These are phyloP conservation scores for Ophiobolus disseminans DNA, from an alignment of 2,329 filamentous ascomycete genomes.

Conservation along the genomic window DNA sequence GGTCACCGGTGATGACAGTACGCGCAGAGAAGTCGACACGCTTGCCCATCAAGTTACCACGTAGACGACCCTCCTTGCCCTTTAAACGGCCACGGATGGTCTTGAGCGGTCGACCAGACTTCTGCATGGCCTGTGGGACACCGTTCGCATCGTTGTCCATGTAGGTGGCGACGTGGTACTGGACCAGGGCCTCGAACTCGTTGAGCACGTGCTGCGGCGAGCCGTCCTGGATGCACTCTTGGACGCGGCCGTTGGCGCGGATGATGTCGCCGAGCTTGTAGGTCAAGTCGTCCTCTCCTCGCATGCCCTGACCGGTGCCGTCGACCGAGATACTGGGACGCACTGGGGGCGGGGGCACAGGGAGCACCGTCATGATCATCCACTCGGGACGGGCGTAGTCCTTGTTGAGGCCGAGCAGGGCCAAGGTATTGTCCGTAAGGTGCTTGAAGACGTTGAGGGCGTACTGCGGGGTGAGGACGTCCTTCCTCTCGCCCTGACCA, in stretches of 20 bases:
- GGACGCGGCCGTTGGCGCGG: conserved; percentile 93
- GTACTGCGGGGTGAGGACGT: conserved; percentile 80
- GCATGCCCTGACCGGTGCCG: conserved; percentile 87
- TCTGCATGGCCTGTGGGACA: conserved; percentile 91
- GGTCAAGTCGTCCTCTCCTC: conserved; percentile 98
- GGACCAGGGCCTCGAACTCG: conserved; percentile 89
- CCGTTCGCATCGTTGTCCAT: conserved; percentile 99
- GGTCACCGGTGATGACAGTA: conserved; percentile 99
- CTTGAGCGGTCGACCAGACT: conserved; percentile 95
- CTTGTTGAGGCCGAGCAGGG: conserved; percentile 87
- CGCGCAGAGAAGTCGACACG: conserved; percentile 95
- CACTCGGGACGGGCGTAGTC: conserved; percentile 97
- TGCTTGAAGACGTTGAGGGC: conserved; percentile 86
- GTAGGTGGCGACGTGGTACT: conserved; percentile 98
- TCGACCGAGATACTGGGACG: conserved; percentile 97
- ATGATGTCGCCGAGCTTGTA: conserved; percentile 99
- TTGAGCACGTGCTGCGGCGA: conserved; percentile 88
- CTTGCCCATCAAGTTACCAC: conserved; percentile 99
- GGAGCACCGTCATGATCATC: conserved; percentile 96
- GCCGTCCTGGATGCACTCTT: conserved; percentile 87
- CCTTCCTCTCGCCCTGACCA: conserved; percentile 74
- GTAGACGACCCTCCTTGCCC: conserved; percentile 96
- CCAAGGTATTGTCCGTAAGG: conserved; percentile 81
- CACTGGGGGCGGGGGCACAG: conserved; percentile 93
- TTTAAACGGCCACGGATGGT: conserved; percentile 96